Percentiles rank a stretch among this genome's conserved stretches.
phyloP scores from a whole-genome alignment of 495 filamentous ascomycete species.

The Aspergillus incahuasiensis region DNA sequence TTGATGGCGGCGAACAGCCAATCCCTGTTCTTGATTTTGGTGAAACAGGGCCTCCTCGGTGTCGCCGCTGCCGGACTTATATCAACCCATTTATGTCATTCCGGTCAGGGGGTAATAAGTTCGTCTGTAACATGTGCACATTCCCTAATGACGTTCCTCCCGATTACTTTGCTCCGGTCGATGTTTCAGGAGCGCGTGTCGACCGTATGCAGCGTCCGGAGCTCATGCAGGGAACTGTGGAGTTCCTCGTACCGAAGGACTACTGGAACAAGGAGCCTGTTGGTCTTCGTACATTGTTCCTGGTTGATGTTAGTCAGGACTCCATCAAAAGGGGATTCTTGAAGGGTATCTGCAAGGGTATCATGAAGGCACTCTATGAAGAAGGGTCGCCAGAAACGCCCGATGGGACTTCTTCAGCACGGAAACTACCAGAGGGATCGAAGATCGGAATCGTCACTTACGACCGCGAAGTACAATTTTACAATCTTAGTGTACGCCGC shows the following conservation, averaged over 20 bases:
- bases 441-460: slow-evolving; percentile 95
- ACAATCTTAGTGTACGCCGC: slow-evolving; percentile 70
- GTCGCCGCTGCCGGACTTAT: slow-evolving; percentile 89
- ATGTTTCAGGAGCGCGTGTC: slow-evolving; percentile 78
- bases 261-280: slow-evolving; percentile 97
- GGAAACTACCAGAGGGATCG: slow-evolving; percentile 68
- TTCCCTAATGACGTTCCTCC: slow-evolving; percentile 91
- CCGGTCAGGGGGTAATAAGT: slow-evolving; percentile 87
- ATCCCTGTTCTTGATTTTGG: slow-evolving; percentile 96
- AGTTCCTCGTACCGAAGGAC: slow-evolving; percentile 95
- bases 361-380: slow-evolving; percentile 78
- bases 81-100: slow-evolving; percentile 99
- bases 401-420: slow-evolving; percentile 39
- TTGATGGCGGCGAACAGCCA: slow-evolving; percentile 78
- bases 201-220: slow-evolving; percentile 90
- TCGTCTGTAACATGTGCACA: slow-evolving; percentile 97
- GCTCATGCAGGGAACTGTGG: slow-evolving; percentile 83
- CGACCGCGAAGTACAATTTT: slow-evolving; percentile 95
- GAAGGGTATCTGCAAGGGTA: slow-evolving; percentile 87
- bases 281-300: slow-evolving; percentile 79
- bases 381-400: slow-evolving; percentile 49
- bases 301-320: slow-evolving; percentile 90
- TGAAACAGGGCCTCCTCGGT: slow-evolving; percentile 84
- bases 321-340: slow-evolving; percentile 83
- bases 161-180: slow-evolving; percentile 90